Base-by-base conservation (phyloP, 2,329 filamentous ascomycete genomes). In the Calonectria leucothoes region DNA sequence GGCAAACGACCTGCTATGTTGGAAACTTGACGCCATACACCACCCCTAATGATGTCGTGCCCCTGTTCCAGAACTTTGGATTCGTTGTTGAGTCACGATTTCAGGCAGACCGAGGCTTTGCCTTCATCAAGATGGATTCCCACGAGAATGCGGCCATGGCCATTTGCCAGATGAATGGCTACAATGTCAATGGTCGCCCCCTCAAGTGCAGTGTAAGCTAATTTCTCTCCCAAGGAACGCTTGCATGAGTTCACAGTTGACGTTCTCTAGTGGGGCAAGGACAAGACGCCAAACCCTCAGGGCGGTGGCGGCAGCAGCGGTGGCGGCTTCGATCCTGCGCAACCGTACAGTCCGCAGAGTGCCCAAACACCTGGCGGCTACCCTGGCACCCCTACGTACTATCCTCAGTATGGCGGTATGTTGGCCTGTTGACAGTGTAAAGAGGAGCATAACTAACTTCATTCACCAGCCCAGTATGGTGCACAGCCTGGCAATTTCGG, bases 1-100 rank as follows among this genome's bases (percentile, higher is more conserved):
- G 97, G 97, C 97, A 99, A 89, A 98, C 97, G 2, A 99, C 97
- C 65, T 96, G 94, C 89, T 99, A 99, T 79, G 97, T 99, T 55
- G 97, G 97, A 78, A 99, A 99, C 83, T 88, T 99, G 78, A 99
- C 97, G 5, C 97, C 97, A 1, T 99, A 99, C 88, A 99, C 97
- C 25, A 97, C 96, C 4, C 96, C 98, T 83, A 96, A 95, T 81
- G 97, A 99, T 80, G 92, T 99, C 37, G 94, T 99, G n/a, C 97
- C 97, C 6, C 90, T 99, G 45, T 99, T 99, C 89, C 95, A 98
- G 85, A 98, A 98, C 88, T 99, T 98, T 83, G 97, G 97, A 70
- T 98, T 95, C 82, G 97, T 99, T 55, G 94, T 98, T 66, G 97
- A 99, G 87, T 98, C 96, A 65, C 94, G 97, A 73, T 98, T 99